Conservation (phyloP, 2,329 filamentous ascomycete genomes). For the Alternaria triticina region DNA sequence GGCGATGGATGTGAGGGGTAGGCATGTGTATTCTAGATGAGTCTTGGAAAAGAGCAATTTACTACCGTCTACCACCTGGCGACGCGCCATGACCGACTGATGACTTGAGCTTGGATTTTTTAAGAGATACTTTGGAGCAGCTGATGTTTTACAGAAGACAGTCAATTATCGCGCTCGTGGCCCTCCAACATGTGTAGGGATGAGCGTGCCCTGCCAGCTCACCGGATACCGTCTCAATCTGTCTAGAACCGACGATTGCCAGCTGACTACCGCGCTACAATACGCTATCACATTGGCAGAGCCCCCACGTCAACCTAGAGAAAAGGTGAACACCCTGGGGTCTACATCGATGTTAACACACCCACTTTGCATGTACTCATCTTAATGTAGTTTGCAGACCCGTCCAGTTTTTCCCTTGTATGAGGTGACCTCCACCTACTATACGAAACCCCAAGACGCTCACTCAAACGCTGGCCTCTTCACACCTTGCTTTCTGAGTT, state of each 20-base stretch:
- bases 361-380: not conserved
- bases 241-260: not conserved
- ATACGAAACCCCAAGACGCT: not conserved
- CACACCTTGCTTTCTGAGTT: not conserved
- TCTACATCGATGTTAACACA: not conserved
- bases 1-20: slow-evolving; percentile 20
- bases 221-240: not conserved
- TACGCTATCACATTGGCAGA: not conserved
- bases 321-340: not conserved
- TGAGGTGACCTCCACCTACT: not conserved
- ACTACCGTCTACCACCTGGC: slow-evolving; percentile 16
- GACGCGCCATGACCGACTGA: not conserved
- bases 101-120: not conserved
- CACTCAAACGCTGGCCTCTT: not conserved
- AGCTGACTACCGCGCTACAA: not conserved
- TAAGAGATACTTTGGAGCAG: not conserved
- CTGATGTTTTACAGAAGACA: not conserved
- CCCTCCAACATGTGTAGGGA: not conserved
- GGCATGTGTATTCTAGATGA: slow-evolving; percentile 47
- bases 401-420: not conserved
- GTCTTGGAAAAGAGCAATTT: slow-evolving; percentile 33
- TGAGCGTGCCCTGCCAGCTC: not conserved
- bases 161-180: not conserved
- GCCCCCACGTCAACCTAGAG: not conserved
- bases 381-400: not conserved